Conservation (phyloP, 163 green algal genomes). For the Chlamydomonas reinhardtii region DNA sequence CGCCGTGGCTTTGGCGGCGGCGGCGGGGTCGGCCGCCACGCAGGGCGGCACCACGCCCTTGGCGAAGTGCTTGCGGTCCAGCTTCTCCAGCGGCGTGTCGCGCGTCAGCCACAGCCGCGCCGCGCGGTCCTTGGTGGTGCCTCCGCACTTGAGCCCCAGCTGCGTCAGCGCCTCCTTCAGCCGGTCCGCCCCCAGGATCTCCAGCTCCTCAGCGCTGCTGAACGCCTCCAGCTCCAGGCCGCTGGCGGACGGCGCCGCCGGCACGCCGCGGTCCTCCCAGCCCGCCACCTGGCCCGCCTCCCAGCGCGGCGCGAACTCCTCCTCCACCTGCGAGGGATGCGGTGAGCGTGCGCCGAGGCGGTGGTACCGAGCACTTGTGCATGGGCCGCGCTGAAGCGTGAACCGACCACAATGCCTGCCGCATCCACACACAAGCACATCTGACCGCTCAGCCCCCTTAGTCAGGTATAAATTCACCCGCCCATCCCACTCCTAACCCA, state of each 20-base stretch:
- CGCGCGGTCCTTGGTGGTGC: slow-evolving; percentile 88
- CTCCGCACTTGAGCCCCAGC: slow-evolving; percentile 93
- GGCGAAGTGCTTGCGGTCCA: slow-evolving; percentile 91
- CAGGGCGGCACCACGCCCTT: slow-evolving; percentile 73
- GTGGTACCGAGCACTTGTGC: too few species aligned
- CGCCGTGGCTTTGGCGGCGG: neutral
- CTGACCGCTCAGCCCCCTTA: too few species aligned
- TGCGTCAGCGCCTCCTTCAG: slow-evolving; percentile 89
- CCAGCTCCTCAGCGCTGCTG: slow-evolving; percentile 88
- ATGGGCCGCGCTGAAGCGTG: too few species aligned
- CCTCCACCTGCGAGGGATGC: slow-evolving; percentile 67
- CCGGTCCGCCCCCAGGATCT: slow-evolving; percentile 68
- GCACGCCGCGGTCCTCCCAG: slow-evolving; percentile 90
- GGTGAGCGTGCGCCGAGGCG: too few species aligned
- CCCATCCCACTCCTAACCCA: too few species aligned
- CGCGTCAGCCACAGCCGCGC: slow-evolving; percentile 87
- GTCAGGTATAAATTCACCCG: too few species aligned
- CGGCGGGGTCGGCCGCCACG: neutral
- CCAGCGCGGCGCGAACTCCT: slow-evolving; percentile 84
- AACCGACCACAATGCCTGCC: too few species aligned
- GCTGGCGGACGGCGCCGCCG: slow-evolving; percentile 43
- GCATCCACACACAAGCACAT: too few species aligned
- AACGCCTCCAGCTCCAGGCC: slow-evolving; percentile 88
- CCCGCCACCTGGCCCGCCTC: slow-evolving; percentile 77
- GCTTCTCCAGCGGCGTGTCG: slow-evolving; percentile 74